phyloP scores from a whole-genome alignment of 257 asterid species.

The Gentiana straminea region DNA sequence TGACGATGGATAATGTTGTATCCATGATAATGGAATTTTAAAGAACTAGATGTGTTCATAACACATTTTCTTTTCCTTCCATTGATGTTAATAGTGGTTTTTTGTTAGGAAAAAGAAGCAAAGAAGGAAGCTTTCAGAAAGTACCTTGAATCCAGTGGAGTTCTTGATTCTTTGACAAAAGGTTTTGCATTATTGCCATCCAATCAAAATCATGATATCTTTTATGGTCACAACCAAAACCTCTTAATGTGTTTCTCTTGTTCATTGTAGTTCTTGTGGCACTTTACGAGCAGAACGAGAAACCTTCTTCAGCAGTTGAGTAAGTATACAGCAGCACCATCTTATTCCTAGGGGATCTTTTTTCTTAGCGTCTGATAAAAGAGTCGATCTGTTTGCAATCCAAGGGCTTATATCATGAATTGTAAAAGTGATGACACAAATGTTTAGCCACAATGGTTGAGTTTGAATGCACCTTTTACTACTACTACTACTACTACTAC shows the following conservation, averaged over 20 bases:
- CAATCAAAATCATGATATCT: not conserved
- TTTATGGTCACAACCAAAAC: not conserved
- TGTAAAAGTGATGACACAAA: no score
- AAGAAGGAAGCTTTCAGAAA: constrained; percentile 94
- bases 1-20: no score
- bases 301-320: constrained; percentile 90
- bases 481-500: no score
- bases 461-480: no score
- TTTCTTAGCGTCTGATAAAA: no score
- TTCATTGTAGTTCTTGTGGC: constrained; percentile 63
- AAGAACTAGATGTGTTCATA: no score
- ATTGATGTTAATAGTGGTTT: not conserved
- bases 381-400: no score
- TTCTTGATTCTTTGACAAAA: constrained; percentile 80
- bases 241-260: constrained; percentile 3
- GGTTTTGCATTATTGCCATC: constrained; percentile 28
- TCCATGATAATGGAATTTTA: no score
- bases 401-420: no score
- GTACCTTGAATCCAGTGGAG: constrained; percentile 84
- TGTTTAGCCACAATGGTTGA: no score
- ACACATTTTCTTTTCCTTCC: not conserved
- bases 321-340: constrained; percentile 24
- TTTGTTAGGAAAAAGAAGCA: constrained; percentile 77
- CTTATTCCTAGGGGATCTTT: no score
- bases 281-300: constrained; percentile 84